These are phyloP conservation scores for Kodamaea fukazawae DNA, from an alignment of 805 yeast species.

Conservation along the genomic window DNA sequence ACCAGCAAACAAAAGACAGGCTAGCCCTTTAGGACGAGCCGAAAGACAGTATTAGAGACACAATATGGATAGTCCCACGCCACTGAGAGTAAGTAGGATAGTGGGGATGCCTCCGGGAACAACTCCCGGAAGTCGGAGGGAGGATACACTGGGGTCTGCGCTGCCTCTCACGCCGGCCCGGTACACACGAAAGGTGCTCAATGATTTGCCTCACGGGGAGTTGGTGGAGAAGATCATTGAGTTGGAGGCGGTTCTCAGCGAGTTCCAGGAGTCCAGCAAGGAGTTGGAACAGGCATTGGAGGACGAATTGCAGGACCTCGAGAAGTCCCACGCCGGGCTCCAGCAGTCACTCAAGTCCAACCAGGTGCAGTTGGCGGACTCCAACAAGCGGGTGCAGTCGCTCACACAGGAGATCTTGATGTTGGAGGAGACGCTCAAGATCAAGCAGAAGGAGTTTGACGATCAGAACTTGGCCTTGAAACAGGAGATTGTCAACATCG, in stretches of 20 bases:
- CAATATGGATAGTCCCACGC: slow-evolving; percentile 14
- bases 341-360: slow-evolving; percentile 14
- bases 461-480: slow-evolving; percentile 21
- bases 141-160: background rate
- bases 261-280: slow-evolving; percentile 43
- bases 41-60: no score
- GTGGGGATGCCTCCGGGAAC: no score
- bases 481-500: slow-evolving; percentile 36
- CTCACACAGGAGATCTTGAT: slow-evolving; percentile 21
- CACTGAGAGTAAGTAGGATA: slow-evolving; percentile 5
- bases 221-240: slow-evolving; percentile 29
- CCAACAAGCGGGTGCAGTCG: slow-evolving; percentile 14
- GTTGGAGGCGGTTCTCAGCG: slow-evolving; percentile 37
- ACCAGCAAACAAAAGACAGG: no score
- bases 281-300: slow-evolving; percentile 46
- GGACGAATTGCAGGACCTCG: slow-evolving; percentile 38
- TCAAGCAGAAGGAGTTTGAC: slow-evolving; percentile 17
- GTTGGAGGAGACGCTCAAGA: slow-evolving; percentile 14
- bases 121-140: no score
- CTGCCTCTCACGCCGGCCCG: slow-evolving; percentile 13
- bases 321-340: slow-evolving; percentile 21
- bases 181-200: slow-evolving; percentile 10
- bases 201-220: slow-evolving; percentile 17
- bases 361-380: slow-evolving; percentile 19
- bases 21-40: no score